phyloP scores from a whole-genome alignment of 768 basidiomycete species.

The Scleroderma bovista region DNA sequence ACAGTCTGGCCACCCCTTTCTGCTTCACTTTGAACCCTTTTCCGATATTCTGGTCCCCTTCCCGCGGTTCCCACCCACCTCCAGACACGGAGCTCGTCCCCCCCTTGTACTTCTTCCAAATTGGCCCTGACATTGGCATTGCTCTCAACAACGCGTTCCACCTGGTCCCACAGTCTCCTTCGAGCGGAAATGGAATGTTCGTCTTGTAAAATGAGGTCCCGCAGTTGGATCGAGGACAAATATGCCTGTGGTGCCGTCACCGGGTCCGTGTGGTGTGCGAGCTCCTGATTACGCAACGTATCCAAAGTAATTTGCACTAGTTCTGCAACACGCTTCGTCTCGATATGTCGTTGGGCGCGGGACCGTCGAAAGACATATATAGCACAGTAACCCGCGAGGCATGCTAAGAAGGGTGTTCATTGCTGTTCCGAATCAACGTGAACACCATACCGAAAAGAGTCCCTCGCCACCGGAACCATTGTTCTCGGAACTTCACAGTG shows the following conservation, averaged over 20 bases:
- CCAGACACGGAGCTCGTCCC: conserved; percentile 90
- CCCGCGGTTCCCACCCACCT: conserved; percentile 71
- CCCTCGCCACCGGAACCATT: conserved; percentile 64
- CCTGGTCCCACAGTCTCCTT: conserved; percentile 71
- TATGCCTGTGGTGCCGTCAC: conserved; percentile 68
- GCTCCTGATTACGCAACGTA: conserved; percentile 75
- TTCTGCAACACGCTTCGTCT: conserved; percentile 61
- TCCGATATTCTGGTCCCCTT: conserved; percentile 29
- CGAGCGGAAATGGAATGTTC: conserved; percentile 69
- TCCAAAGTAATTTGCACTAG: conserved; percentile 78
- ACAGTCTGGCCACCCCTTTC: conserved; percentile 23
- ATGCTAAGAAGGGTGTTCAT: conserved; percentile 22
- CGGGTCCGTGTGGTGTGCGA: conserved; percentile 78
- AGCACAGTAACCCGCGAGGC: conserved; percentile 16
- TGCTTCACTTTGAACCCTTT: conserved; percentile 25
- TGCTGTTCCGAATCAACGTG: conserved; percentile 4
- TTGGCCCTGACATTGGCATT: conserved; percentile 88
- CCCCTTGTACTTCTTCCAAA: conserved; percentile 76
- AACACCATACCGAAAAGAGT: conserved; percentile 52
- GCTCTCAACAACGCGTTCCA: conserved; percentile 80
- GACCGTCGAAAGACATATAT: conserved; percentile 19
- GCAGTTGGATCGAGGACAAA: conserved; percentile 80
- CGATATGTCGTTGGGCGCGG: conserved; percentile 47
- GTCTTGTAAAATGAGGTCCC: conserved; percentile 78
- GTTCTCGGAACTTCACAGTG: conserved; percentile 58